Base-by-base conservation (phyloP, 2,329 filamentous ascomycete species). In the Sclerotinia nivalis region DNA sequence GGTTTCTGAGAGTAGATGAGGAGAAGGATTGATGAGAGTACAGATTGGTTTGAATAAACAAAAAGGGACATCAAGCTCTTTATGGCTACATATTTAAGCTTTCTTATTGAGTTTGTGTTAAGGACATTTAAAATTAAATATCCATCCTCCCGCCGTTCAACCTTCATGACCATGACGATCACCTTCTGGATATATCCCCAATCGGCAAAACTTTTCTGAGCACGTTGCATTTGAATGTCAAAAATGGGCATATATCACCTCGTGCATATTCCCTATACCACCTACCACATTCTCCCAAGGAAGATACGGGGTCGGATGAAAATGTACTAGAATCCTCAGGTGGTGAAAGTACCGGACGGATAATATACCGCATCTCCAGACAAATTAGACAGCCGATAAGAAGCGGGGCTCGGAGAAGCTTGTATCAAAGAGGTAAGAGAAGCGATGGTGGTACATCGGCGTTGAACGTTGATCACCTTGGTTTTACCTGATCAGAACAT, bases 381-480 rank as follows among this genome's bases (percentile, higher is more conserved):
- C 40, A 43, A 15, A 43, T 15, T 43, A 49, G 28, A 34, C 20
- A 49, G 31, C 31, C 9, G 28, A 62, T 62, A 15, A 43, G 5
- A 49, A 34, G 43, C 25, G 25, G 59, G 43, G 22, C 20, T 15
- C 9, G 15, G 13, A 62, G 13, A 31, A 31, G 8, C 5, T n/a
- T 10, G 25, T 10, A n/a, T 62, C 20, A 20, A 62, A 34, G 34
- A 62, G 59, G 59, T 49, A 62, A 43, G 59, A 49, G 28, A 49
- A 22, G n/a, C 58, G 58, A 61, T 31, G 40, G 58, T 47, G 25
- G 12, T 61, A 47, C 45, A 61, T 61, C 58, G 58, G 58, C 40
- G 45, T 31, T 10, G 40, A n/a, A 4, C n/a, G 4, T 4, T 22
- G 25, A 34, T 47, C 40, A 22, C 43, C 25, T 31, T 22, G 8